Evolutionary conservation across 2,329 filamentous ascomycete genomes (phyloP), one percentile per base, ranked within the genome.

Genomic region (Monascus ruber): DNA sequence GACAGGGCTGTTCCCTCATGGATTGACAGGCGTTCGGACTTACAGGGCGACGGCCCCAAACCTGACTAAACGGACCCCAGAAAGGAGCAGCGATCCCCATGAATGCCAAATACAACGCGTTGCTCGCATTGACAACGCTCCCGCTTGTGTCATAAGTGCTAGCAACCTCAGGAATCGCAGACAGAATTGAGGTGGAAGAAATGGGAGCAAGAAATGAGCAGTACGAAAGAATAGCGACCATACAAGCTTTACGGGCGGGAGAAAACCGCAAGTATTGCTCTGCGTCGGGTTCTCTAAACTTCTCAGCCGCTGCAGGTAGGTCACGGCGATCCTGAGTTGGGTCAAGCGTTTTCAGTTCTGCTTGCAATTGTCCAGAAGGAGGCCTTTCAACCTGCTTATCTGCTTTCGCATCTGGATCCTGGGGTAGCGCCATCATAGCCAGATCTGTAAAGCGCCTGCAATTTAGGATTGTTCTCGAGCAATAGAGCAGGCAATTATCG

Each of bases 161-260:
- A 1, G 82, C 81, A 4, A 89, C 78, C 57, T 89, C 83, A 1
- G 83, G 83, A 1, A 82, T 76, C 2, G 83, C 84, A 1, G 82
- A 73, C 8, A 89, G 62, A 6, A 88, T 76, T 1, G 80, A 79
- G 0, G 83, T 88, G 31, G 78, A 84, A 2, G 78, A 82, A 24
- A 85, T 74, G 0, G 85, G 85, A 1, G 84, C 79, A 34, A 89
- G 66, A 46, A 89, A 85, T 25, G 80, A 77, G 61, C 82, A 86
- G 54, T 81, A 84, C 0, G 82, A 80, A 38, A 88, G 63, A 5
- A 87, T 71, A 6, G 68, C 65, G 10, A 86, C 79, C 38, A 89
- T 83, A 44, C 77, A 52, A 2, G 70, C 55, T 59, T 89, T 91
- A 32, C 79, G 73, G 10, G 65, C 62, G 3, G 63, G 60, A 0